Percentiles rank a stretch among this genome's conserved stretches.
Conservation (phyloP, 2,329 filamentous ascomycete genomes). For the Aspergillus neoniger region DNA sequence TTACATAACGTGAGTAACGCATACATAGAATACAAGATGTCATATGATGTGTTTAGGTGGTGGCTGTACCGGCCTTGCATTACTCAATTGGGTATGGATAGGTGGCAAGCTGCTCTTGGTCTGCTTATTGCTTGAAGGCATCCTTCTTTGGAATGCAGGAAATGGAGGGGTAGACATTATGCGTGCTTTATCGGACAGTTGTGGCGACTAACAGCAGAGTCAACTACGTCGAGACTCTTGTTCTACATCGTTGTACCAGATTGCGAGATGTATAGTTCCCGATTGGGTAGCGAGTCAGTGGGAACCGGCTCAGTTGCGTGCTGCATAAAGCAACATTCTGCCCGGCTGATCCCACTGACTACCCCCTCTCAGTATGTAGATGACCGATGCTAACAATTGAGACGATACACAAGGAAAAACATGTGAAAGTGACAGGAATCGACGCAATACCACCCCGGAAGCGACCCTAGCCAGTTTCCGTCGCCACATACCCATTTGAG, state of each 20-base stretch:
- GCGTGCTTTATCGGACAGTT: not conserved
- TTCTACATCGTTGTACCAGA: not conserved
- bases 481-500: slow-evolving; percentile 36
- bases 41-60: too few relatives aligned
- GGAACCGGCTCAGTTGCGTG: not conserved
- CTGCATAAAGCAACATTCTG: not conserved
- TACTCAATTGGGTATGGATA: too few relatives aligned
- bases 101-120: too few relatives aligned
- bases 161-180: not conserved
- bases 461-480: slow-evolving; percentile 50
- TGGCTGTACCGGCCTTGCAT: too few relatives aligned
- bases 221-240: not conserved
- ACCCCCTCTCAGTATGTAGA: not conserved
- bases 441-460: slow-evolving; percentile 50
- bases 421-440: slow-evolving; percentile 29
- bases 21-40: too few relatives aligned
- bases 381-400: slow-evolving; percentile 1
- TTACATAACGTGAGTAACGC: too few relatives aligned
- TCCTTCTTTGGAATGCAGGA: not conserved
- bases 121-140: too few relatives aligned
- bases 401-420: slow-evolving; percentile 16
- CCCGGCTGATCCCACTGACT: not conserved
- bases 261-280: not conserved
- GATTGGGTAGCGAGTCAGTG: not conserved
- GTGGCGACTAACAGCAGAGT: not conserved